Percentiles rank a stretch among this genome's conserved stretches.
These are phyloP conservation scores for Beauveria sp. DNA, from an alignment of 2,329 filamentous ascomycete species.

Conservation along the genomic window DNA sequence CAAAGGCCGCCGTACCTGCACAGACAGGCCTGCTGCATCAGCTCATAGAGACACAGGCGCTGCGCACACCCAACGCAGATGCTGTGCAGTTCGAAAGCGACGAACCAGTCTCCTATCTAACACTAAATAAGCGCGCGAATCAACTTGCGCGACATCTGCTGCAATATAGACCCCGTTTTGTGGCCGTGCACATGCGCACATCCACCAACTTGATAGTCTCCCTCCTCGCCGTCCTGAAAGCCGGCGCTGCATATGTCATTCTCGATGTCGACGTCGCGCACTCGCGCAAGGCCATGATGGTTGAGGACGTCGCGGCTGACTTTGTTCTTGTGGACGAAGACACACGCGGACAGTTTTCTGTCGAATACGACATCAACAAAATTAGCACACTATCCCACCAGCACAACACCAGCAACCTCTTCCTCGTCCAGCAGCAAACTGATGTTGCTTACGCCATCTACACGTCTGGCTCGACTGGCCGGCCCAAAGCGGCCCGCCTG, in stretches of 20 bases:
- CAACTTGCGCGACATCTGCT: background rate
- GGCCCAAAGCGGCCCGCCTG: background rate
- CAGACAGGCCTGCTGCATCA: background rate
- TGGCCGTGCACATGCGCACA: background rate
- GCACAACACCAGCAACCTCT: background rate
- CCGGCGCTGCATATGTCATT: constrained; percentile 15
- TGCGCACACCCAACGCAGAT: background rate
- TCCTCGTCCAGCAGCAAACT: background rate
- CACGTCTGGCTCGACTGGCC: background rate
- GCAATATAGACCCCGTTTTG: background rate
- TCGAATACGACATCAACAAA: background rate
- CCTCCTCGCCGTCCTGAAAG: constrained; percentile 2
- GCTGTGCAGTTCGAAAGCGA: background rate
- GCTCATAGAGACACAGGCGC: background rate
- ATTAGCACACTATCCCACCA: background rate
- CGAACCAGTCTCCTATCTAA: background rate
- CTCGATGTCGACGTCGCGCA: constrained; percentile 6
- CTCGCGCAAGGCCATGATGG: background rate
- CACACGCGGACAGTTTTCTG: background rate
- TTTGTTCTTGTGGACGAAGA: background rate
- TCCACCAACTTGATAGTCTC: background rate
- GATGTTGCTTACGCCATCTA: background rate
- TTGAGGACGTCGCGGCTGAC: background rate
- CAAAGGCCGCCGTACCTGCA: background rate
- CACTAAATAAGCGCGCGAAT: background rate